Conservation (phyloP, 768 basidiomycete genomes). For the Tricholoma flavovirens region DNA sequence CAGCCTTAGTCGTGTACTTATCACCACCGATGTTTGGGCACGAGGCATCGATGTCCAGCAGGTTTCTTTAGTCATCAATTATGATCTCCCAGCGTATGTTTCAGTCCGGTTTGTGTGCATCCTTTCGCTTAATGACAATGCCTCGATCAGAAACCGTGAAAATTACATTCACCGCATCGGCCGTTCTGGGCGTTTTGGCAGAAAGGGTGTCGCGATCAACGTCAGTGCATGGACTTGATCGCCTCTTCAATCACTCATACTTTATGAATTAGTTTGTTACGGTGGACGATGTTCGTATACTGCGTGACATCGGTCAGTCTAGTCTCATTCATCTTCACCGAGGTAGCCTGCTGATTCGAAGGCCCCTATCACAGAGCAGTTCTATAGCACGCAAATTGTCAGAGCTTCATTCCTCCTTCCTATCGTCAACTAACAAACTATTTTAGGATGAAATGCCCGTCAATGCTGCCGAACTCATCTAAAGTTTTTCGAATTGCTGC, state of each 20-base stretch:
- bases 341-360: slow-evolving; percentile 5
- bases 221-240: slow-evolving; percentile 39
- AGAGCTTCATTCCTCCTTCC: slow-evolving; percentile 19
- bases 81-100: slow-evolving; percentile 87
- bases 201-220: slow-evolving; percentile 99
- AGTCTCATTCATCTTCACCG: slow-evolving; percentile 9
- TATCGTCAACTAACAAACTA: slow-evolving; percentile 16
- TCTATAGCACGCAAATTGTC: slow-evolving; percentile 93
- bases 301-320: slow-evolving; percentile 88
- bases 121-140: slow-evolving; percentile 1
- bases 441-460: slow-evolving; percentile 96
- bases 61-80: slow-evolving; percentile 96
- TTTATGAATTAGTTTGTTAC: slow-evolving; percentile 67
- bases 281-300: slow-evolving; percentile 91
- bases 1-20: slow-evolving; percentile 72
- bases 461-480: slow-evolving; percentile 96
- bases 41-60: slow-evolving; percentile 98
- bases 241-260: slow-evolving; percentile 6
- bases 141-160: slow-evolving; percentile 74
- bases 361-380: slow-evolving; percentile 62
- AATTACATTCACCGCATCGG: slow-evolving; percentile 99
- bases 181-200: slow-evolving; percentile 96
- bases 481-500: slow-evolving; percentile 19
- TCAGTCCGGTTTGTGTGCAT: not conserved
- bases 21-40: slow-evolving; percentile 96